Base-by-base conservation (phyloP, 331 rosid species). In the Pyracantha coccinea region DNA sequence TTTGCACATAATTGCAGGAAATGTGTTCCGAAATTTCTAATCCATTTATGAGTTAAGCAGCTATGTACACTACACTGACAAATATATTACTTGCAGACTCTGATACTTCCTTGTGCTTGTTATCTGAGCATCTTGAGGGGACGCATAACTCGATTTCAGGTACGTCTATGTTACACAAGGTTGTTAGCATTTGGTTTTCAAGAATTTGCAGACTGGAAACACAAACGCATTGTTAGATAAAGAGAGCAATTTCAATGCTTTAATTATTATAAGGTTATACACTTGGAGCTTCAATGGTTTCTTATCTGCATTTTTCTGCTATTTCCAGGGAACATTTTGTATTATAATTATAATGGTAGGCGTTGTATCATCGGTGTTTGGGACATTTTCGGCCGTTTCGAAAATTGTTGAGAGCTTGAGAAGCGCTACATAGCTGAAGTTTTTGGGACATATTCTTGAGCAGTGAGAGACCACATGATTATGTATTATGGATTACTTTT, bases 61-160 rank as follows among this genome's bases (percentile, higher is more conserved):
- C 20, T 50, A 38, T 38, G 9, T 38, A 50, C 19, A 14, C 8
- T 50, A 8, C 15, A 12, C 17, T 76, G 32, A 75, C 57, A 28
- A 33, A 12, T 20, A 28, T 69, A 28, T 55, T 75, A 70, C 44
- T 78, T 24, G 77, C 96, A 94, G 97, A 84, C 97, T n/a, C 77
- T 94, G 88, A 90, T 94, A 68, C 91, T 94, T 75, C 99, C 99
- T 21, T 94, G 99, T 80, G 91, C 82, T 73, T 94, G 97, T 70
- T 94, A 76, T 85, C 86, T 94, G 78, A 87, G 86, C 73, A 92
- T 94, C 74, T 69, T 85, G 78, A 83, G 89, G 25, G 92, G 90
- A 13, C 91, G 74, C 85, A 85, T 85, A 69, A 79, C 97, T 1
- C 74, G 85, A 11, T 3, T 83, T 4, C 96, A 94, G 97, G 99